Base-by-base conservation (phyloP, 495 filamentous ascomycete species). In the Rostrohypoxylon terebratum region DNA sequence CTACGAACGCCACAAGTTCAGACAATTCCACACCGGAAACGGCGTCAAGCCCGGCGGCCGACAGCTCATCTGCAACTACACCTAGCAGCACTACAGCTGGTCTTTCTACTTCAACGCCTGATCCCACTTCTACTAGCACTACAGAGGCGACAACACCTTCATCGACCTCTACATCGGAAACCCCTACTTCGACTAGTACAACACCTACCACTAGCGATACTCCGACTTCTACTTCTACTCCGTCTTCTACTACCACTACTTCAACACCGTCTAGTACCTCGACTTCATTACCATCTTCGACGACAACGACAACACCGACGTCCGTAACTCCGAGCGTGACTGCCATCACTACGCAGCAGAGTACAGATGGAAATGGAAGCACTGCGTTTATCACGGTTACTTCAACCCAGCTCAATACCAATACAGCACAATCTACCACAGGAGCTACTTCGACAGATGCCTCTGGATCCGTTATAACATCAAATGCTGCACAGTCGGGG, bases 1-100 rank as follows among this genome's bases (percentile, higher is more conserved):
- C 82, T 57, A 72, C 72, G 40, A 85, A 82, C 69, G 74, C 65
- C 66, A 83, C 81, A 73, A 81, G 75, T 80, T 77, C 80, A 75
- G 66, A 66, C 44, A 59, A 64, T 55, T 69, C 76, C 66, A 40
- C 50, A 63, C 62, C 73, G 63, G 64, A 66, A 7, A 65, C 65
- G 51, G 53, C 75, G 16, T 73, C 83, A 28, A 75, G 66, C n/a
- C 63, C 82, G 55, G 50, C 78, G 4, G 50, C 78, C 5, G 51
- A 77, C 18, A 55, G 82, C 18, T 62, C 81, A 11, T 76, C 80
- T 51, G 48, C 66, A 18, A 60, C 63, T 50, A 59, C 72, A 23
- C 62, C 77, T 53, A 57, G 73, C 16, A 69, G 68, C 59, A 42
- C 62, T 21, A 58, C 79, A 55, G 63, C 70, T 64, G 69, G 69